Evolutionary conservation across 371 early-diverging fungal genomes (phyloP).

Genomic region (Phascolomyces articulosus): DNA sequence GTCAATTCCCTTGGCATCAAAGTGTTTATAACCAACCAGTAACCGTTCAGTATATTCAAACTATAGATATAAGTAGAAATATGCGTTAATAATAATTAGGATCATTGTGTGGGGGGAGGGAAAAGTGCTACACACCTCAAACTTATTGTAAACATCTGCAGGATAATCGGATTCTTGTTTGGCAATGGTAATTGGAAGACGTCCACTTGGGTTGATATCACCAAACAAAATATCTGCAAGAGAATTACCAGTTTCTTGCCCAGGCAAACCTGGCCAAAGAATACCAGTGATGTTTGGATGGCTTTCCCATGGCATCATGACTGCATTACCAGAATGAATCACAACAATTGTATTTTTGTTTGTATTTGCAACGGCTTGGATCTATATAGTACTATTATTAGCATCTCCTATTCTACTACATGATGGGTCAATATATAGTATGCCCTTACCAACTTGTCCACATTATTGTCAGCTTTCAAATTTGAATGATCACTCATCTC

Average conservation of each 20-base stretch:
- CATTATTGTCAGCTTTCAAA: conserved; percentile 57
- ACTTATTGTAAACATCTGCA: conserved; percentile 4
- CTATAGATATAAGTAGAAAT: conserved; percentile 3
- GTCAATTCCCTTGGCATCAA: conserved; percentile 43
- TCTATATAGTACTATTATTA: conserved; percentile 11
- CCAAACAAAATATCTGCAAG: conserved; percentile 57
- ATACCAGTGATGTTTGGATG: conserved; percentile 49
- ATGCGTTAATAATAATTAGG: background rate
- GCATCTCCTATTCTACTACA: background rate
- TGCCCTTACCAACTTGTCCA: conserved; percentile 50
- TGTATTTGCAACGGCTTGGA: conserved; percentile 42
- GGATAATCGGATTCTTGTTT: conserved; percentile 34
- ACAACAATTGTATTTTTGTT: conserved; percentile 53
- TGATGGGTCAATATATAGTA: background rate
- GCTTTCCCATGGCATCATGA: conserved; percentile 47
- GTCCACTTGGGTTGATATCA: conserved; percentile 54
- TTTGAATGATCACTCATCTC: conserved; percentile 61
- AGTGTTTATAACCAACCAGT: conserved; percentile 51
- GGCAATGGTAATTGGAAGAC: conserved; percentile 54
- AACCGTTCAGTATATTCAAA: conserved; percentile 50
- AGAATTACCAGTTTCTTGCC: conserved; percentile 55
- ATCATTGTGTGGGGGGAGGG: no score
- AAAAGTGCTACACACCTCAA: background rate
- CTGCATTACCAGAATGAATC: conserved; percentile 47
- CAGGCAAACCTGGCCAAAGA: conserved; percentile 43